Evolutionary conservation across 2,329 filamentous ascomycete species (phyloP).

Genomic region (Colletotrichum tamarilloi): DNA sequence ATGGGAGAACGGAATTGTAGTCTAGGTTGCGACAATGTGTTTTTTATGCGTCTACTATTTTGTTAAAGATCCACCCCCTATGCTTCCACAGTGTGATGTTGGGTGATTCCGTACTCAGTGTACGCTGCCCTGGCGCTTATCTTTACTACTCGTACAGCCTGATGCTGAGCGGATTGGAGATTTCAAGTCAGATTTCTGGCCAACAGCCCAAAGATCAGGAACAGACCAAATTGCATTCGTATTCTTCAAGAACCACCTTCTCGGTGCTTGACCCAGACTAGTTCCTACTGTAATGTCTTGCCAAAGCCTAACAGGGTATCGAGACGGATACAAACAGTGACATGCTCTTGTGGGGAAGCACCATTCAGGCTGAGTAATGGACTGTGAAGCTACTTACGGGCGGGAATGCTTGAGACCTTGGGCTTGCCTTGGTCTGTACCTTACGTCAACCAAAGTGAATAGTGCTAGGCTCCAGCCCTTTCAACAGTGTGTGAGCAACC

Average conservation of each 20-base stretch:
- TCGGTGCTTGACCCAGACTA: background rate
- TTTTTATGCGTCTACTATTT: conserved; percentile 10
- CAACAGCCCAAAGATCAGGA: background rate
- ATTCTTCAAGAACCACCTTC: background rate
- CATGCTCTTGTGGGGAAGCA: background rate
- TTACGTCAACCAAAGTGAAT: no score
- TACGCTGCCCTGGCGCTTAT: background rate
- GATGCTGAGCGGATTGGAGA: background rate
- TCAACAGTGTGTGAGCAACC: no score
- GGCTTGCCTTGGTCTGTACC: no score
- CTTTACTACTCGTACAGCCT: background rate
- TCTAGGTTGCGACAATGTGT: conserved; percentile 50
- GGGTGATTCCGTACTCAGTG: no score
- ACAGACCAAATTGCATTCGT: background rate
- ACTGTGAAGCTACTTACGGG: background rate
- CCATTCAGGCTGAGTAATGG: background rate
- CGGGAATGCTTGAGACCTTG: background rate
- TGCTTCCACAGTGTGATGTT: background rate
- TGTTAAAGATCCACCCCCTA: background rate
- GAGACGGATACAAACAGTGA: background rate
- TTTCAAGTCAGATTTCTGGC: background rate
- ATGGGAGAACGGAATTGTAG: conserved; percentile 53
- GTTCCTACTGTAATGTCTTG: no score
- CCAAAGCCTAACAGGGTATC: no score
- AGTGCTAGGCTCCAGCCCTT: no score